Base-by-base conservation (phyloP, 768 basidiomycete genomes). In the Obba rivulosa region DNA sequence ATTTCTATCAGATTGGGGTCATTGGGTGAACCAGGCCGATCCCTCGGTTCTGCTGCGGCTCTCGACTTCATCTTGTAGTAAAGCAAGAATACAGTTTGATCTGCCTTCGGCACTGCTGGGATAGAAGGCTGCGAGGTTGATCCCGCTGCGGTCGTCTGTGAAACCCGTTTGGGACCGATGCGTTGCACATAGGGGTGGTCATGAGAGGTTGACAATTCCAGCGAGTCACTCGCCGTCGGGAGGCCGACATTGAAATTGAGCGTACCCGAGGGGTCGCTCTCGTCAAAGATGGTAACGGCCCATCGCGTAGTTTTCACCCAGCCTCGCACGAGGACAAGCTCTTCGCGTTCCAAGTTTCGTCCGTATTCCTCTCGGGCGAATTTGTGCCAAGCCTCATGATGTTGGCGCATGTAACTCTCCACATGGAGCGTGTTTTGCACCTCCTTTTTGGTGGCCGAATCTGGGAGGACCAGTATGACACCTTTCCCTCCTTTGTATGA, bases 251-350 rank as follows among this genome's bases (percentile, higher is more conserved):
- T 41, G 17, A 48, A 38, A 4, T 3, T 9, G 4, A 48, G 9
- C 22, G 28, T 34, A 21, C 38, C 46, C 8, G 20, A 24, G n/a
- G 14, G 24, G 16, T 8, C 46, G 4, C 34, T 22, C 8, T 48
- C 22, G 24, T 21, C 21, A 34, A 55, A 49, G n/a, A 46, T 46
- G 16, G 50, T 42, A 7, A 51, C 43, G 20, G 35, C 40, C 54
- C 54, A 55, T 8, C 34, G 36, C 8, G 52, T 39, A 14, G 52
- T 54, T 31, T 54, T 54, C 35, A 50, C 42, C 20, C 22, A 37
- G 14, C 52, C 52, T 8, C 34, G 17, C n/a, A 54, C 49, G 49
- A 54, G 41, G 17, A 41, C 14, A 22, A 48, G 25, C 10, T 48
- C 46, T 3, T 48, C 38, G 4, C n/a, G 9, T n/a, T 31, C 11